Evolutionary conservation across 2,329 filamentous ascomycete genomes (phyloP), one percentile per base, ranked within the genome.

Genomic region (Botrytis elliptica): DNA sequence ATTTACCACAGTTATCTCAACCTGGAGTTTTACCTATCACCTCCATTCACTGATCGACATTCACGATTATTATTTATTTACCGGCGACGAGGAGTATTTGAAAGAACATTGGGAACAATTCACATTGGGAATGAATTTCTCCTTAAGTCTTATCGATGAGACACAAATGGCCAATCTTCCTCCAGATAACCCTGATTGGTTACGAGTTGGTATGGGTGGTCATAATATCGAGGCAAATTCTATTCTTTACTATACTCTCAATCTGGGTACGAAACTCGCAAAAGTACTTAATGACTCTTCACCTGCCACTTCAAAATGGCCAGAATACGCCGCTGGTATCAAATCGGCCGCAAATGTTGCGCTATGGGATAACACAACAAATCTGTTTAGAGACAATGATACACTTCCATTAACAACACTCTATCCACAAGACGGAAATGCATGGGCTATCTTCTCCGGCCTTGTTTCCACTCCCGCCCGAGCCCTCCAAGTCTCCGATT

Each of bases 341-440:
- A 25, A 73, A 82, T 59, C 52, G 2, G 72, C 57, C 18, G 67
- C 57, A 20, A 74, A 72, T 16, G 44, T 40, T 6, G 44, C 76
- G 20, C 73, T 80, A 5, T 67, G 66, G 4, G 74, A 76, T 40
- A 76, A 75, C 6, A 77, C 79, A 36, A 63, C 74, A 18, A 73
- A 74, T 16, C 74, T 80, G 4, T 80, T 76, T n/a, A 84, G 86
- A 74, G 75, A 81, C 2, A 73, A 79, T 3, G 82, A 83, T 8
- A 83, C 83, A 36, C 82, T 88, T 75, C 86, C 86, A 80, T 82
- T 83, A 70, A 86, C 87, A 78, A 88, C 88, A 59, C 85, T 82
- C 79, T 74, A 81, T 80, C 88, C 89, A 0, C 88, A 92, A 81
- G 88, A 90, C 75, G 88, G 85, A 20, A 91, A 91, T 80, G 84